Evolutionary conservation across 305 asterid species (phyloP).

Genomic region (Fraxinus albicans): DNA sequence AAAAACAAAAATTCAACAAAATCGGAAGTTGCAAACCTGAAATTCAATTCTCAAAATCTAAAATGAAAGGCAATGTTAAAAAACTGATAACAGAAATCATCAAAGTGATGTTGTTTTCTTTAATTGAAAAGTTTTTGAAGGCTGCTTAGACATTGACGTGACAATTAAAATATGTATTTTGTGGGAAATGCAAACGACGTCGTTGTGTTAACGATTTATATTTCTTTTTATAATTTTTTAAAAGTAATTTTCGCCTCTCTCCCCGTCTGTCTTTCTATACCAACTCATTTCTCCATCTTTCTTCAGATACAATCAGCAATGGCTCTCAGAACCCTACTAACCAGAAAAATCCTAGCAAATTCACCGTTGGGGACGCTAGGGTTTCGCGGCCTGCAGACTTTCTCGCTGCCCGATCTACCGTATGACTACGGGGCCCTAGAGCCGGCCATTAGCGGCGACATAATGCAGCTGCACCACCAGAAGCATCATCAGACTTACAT

Average conservation of each 20-base stretch:
- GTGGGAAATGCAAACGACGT: background rate
- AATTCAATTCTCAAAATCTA: background rate
- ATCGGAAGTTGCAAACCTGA: background rate
- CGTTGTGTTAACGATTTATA: background rate
- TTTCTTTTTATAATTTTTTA: too few species aligned
- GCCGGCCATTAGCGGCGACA: conserved; percentile 80
- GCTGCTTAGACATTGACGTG: background rate
- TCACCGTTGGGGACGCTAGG: conserved; percentile 37
- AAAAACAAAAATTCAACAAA: background rate
- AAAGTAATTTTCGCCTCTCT: background rate
- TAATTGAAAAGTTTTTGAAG: background rate
- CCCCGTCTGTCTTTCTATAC: too few species aligned
- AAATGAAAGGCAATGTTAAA: background rate
- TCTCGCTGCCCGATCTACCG: conserved; percentile 72
- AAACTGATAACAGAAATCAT: background rate
- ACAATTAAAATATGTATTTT: background rate
- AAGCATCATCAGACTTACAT: conserved; percentile 89
- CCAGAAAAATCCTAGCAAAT: conserved; percentile 36
- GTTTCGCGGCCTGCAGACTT: conserved; percentile 64
- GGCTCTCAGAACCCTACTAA: conserved; percentile 66
- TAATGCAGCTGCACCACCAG: conserved; percentile 89
- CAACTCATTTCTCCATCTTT: background rate
- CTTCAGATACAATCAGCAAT: conserved; percentile 28
- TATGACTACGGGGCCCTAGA: conserved; percentile 85
- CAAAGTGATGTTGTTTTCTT: background rate